phyloP scores from a whole-genome alignment of 257 asterid species.

The Ilex aquifolium region DNA sequence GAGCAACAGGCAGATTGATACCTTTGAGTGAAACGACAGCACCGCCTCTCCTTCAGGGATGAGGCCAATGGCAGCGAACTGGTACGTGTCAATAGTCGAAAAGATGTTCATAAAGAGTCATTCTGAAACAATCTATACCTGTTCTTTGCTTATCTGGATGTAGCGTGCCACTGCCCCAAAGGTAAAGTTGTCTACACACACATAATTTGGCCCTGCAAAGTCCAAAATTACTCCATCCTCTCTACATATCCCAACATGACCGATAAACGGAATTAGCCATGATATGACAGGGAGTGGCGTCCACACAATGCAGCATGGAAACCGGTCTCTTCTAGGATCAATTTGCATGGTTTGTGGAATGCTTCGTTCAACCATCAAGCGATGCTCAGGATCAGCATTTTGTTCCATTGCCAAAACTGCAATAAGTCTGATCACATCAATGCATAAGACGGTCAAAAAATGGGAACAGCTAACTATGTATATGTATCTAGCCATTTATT shows the following conservation, averaged over 20 bases:
- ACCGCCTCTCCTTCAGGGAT: too few species aligned
- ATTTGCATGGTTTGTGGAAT: conserved; percentile 26
- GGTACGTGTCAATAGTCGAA: too few species aligned
- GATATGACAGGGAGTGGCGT: conserved; percentile 86
- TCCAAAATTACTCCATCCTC: conserved; percentile 91
- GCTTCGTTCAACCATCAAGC: conserved; percentile 48
- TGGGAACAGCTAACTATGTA: too few species aligned
- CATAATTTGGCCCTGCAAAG: conserved; percentile 90
- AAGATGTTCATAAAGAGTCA: background rate
- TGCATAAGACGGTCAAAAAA: too few species aligned
- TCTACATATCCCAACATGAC: conserved; percentile 86
- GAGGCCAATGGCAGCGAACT: too few species aligned
- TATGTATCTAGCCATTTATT: too few species aligned
- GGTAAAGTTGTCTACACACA: conserved; percentile 78
- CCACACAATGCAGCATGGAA: conserved; percentile 93
- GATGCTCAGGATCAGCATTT: conserved; percentile 36
- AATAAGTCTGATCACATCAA: conserved; percentile 12
- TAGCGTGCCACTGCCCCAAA: conserved; percentile 86
- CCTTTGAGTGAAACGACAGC: too few species aligned
- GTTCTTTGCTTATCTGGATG: conserved; percentile 58
- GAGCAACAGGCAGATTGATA: too few species aligned
- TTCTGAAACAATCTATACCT: conserved; percentile 37
- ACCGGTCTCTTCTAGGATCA: conserved; percentile 59
- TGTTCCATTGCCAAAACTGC: conserved; percentile 46
- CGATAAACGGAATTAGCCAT: conserved; percentile 81